Percentiles rank a stretch among this genome's conserved stretches.
phyloP scores from a whole-genome alignment of 106 monocot genomes.

The Allium fistulosum region DNA sequence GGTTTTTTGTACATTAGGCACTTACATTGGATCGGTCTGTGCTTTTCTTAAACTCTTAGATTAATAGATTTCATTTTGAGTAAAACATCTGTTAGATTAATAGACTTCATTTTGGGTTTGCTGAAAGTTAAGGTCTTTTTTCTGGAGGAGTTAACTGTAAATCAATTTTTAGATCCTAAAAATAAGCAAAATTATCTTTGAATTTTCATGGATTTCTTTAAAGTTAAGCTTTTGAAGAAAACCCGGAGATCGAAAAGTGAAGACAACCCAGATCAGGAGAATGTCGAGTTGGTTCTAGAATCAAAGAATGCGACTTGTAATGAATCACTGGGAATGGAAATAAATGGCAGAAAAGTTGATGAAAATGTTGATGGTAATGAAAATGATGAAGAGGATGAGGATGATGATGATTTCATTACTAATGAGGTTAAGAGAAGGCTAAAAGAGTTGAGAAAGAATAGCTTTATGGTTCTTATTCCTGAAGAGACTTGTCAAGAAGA shows the following conservation, averaged over 20 bases:
- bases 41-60: background rate
- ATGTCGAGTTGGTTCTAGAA: background rate
- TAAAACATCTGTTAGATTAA: background rate
- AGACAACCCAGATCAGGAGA: slow-evolving; percentile 13
- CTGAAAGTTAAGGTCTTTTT: background rate
- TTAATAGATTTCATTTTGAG: background rate
- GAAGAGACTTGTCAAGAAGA: slow-evolving; percentile 61
- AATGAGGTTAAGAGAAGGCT: slow-evolving; percentile 90
- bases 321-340: slow-evolving; percentile 4
- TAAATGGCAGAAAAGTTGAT: background rate
- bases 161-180: background rate
- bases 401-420: slow-evolving; percentile 95
- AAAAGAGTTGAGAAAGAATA: slow-evolving; percentile 93
- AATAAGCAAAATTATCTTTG: background rate
- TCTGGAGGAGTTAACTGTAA: background rate
- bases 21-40: slow-evolving; percentile 1
- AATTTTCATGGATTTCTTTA: slow-evolving; percentile 65
- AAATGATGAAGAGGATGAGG: slow-evolving; percentile 44
- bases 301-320: slow-evolving; percentile 10
- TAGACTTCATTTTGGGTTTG: background rate
- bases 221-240: slow-evolving; percentile 29
- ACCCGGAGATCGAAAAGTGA: slow-evolving; percentile 19
- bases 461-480: slow-evolving; percentile 96
- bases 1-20: background rate
- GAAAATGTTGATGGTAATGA: background rate